Percentiles rank a stretch among this genome's conserved stretches.
phyloP scores from a whole-genome alignment of 2,329 filamentous ascomycete genomes.

The Atkinsonella texensis region DNA sequence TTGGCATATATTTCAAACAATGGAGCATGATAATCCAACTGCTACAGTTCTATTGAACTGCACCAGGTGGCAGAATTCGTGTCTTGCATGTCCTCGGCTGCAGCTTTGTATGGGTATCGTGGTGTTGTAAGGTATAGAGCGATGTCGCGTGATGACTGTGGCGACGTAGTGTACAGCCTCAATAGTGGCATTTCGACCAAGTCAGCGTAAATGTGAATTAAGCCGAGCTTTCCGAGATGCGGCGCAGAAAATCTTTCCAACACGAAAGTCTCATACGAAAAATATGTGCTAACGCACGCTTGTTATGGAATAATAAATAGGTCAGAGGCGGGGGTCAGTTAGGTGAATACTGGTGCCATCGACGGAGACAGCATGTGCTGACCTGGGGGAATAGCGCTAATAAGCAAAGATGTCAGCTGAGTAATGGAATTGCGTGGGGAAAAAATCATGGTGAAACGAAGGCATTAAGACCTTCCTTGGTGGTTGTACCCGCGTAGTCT shows the following conservation, averaged over 20 bases:
- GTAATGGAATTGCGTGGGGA: constrained; percentile 6
- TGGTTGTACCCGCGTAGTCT: background rate
- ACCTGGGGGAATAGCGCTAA: constrained; percentile 4
- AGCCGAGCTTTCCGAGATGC: constrained; percentile 3
- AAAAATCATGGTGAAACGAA: constrained; percentile 6
- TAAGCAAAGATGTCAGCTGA: constrained; percentile 3
- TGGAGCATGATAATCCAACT: background rate
- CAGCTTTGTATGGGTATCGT: constrained; percentile 4
- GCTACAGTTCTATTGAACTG: background rate
- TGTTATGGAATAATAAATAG: constrained; percentile 2
- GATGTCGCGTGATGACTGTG: constrained; percentile 2
- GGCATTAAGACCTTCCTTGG: constrained; percentile 3
- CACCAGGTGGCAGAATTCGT: background rate
- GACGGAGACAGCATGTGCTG: constrained; percentile 7
- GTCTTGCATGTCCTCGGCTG: background rate
- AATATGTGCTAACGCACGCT: constrained; percentile 4
- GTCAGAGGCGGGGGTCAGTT: constrained; percentile 1
- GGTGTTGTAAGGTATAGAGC: constrained; percentile 6
- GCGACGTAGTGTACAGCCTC: constrained; percentile 4
- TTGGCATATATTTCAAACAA: no score
- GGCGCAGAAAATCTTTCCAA: constrained; percentile 6
- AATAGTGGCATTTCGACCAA: constrained; percentile 5
- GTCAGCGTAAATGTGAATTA: constrained; percentile 7
- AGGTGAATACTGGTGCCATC: constrained; percentile 5
- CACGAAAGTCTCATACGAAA: constrained; percentile 7